Base-by-base conservation (phyloP, 1,284 basidiomycete genomes). In the Malassezia equina region DNA sequence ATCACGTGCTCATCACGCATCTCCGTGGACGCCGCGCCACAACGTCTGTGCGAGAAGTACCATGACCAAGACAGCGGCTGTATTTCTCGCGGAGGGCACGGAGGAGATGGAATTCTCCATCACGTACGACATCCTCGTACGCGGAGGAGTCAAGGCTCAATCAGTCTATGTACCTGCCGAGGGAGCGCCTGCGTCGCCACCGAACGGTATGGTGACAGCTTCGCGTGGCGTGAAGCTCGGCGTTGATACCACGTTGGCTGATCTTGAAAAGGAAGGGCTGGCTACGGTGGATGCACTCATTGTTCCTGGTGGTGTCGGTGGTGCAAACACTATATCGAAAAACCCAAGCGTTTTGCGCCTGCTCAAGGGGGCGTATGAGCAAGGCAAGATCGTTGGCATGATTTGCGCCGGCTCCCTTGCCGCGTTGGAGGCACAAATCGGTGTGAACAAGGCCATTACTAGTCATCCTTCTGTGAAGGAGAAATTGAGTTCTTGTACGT, bases 261-360 rank as follows among this genome's bases (percentile, higher is more conserved):
- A 66, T 7, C 49, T 55, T 1, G 60, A 61, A 2, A 52, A 50
- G 19, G 52, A 15, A 51, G 47, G 63, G 82, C 49, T 79, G n/a
- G 17, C 4, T 17, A 4, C 17, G 5, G 86, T 80, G 59, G 85
- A 88, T 63, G 79, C 81, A 0, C 66, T 88, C 12, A 77, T 90
- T 47, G 81, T 90, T 31, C 88, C 88, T 0, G 88, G 88, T 3
- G 88, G 88, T 1, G 82, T 83, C 0, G 83, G 83, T 67, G 88
- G 88, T 12, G 86, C 88, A 0, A 81, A 86, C 54, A 86, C 82
- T 0, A 82, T 90, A 46, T 81, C 84, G 3, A 75, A 76, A 29
- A 82, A 80, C 59, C 63, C 75, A 19, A 77, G 76, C 4, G 85
- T 90, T 1, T 84, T 86, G 69, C 74, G 77, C 0, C 78, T 88